These are phyloP conservation scores for Helicocarpus griseus DNA, from an alignment of 2,329 filamentous ascomycete species.

Conservation along the genomic window DNA sequence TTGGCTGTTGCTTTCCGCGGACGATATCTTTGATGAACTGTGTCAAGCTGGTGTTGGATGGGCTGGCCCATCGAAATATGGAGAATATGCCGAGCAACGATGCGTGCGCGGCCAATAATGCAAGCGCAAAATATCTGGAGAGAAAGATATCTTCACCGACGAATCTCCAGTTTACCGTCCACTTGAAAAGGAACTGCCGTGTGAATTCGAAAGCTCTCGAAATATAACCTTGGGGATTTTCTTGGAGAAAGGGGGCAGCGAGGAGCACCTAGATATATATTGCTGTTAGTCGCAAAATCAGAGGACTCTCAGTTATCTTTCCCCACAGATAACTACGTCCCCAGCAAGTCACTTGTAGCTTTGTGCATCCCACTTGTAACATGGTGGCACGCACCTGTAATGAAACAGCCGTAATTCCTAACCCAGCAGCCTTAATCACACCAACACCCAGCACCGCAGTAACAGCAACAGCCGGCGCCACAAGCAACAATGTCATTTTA, in stretches of 20 bases:
- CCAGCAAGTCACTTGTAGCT: not conserved
- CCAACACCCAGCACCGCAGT: constrained; percentile 67
- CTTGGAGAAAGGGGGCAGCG: constrained; percentile 56
- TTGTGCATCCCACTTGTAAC: not conserved
- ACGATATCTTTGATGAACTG: constrained; percentile 44
- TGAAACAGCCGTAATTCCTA: constrained; percentile 63
- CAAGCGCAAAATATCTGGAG: constrained; percentile 56
- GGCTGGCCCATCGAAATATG: constrained; percentile 60
- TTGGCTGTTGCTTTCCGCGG: constrained; percentile 45
- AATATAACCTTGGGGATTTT: constrained; percentile 62
- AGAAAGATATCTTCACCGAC: constrained; percentile 76
- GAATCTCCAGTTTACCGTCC: constrained; percentile 99
- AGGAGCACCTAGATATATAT: constrained; percentile 38
- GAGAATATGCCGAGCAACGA: constrained; percentile 59
- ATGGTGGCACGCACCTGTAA: constrained; percentile 53
- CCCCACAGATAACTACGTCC: not conserved
- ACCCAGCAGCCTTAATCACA: constrained; percentile 52
- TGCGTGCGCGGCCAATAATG: constrained; percentile 57
- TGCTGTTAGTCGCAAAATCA: constrained; percentile 4
- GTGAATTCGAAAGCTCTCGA: constrained; percentile 82
- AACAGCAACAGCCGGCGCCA: constrained; percentile 68
- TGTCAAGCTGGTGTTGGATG: constrained; percentile 50
- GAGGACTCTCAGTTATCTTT: not conserved
- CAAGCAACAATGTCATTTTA: constrained; percentile 86
- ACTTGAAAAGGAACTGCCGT: constrained; percentile 86